These are phyloP conservation scores for Blastomyces parvus DNA, from an alignment of 2,329 filamentous ascomycete species.

Conservation along the genomic window DNA sequence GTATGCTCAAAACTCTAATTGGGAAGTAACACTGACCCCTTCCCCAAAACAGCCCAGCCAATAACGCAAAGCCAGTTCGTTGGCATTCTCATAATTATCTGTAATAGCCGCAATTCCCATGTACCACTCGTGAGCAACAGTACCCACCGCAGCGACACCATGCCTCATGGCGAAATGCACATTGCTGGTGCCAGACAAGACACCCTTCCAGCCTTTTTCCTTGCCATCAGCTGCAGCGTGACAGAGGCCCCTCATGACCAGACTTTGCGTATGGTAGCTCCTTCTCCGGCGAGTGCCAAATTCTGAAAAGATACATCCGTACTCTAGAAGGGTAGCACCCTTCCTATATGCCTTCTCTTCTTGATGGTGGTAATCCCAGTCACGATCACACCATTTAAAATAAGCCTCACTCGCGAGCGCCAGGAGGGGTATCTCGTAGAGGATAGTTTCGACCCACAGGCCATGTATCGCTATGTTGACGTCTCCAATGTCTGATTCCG, in stretches of 20 bases:
- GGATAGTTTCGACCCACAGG: conserved; percentile 85
- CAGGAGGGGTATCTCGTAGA: conserved; percentile 93
- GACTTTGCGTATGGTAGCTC: conserved; percentile 88
- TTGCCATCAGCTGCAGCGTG: conserved; percentile 64
- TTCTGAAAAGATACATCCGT: conserved; percentile 83
- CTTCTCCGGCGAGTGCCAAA: conserved; percentile 83
- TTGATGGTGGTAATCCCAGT: conserved; percentile 84
- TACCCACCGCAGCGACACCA: conserved; percentile 73
- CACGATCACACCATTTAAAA: conserved; percentile 89
- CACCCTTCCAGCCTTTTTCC: conserved; percentile 57
- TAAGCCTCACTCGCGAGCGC: conserved; percentile 91
- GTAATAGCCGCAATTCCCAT: conserved; percentile 95
- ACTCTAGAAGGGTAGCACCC: conserved; percentile 64
- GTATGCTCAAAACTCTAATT: background rate
- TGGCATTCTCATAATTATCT: conserved; percentile 73
- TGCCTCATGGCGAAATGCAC: conserved; percentile 96
- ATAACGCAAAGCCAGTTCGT: conserved; percentile 71
- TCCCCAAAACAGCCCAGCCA: conserved; percentile 90
- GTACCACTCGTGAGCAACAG: conserved; percentile 96
- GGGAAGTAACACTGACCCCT: conserved; percentile 39
- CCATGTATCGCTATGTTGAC: conserved; percentile 69
- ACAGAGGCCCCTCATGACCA: conserved; percentile 80
- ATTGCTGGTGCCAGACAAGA: conserved; percentile 83
- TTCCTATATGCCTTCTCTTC: conserved; percentile 77
- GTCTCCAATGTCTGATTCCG: conserved; percentile 60